Percentiles rank a stretch among this genome's conserved stretches.
These are phyloP conservation scores for Aspergillus oerlinghausenensis DNA, from an alignment of 2,329 filamentous ascomycete species.

Conservation along the genomic window DNA sequence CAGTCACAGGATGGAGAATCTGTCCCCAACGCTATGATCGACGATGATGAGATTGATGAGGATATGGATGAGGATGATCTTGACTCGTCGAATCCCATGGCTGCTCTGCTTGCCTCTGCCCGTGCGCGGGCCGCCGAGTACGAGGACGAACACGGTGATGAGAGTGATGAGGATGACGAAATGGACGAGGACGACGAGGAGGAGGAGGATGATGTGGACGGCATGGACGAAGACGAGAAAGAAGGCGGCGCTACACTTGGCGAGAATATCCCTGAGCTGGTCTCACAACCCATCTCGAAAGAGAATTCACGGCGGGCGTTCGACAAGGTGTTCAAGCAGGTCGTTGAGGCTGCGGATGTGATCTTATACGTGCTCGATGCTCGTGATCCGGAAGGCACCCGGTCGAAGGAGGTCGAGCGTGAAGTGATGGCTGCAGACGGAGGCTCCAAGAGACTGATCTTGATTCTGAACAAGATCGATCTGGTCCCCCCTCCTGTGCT, in stretches of 20 bases:
- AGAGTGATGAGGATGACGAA: slow-evolving; percentile 50
- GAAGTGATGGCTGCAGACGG: slow-evolving; percentile 83
- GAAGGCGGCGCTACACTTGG: slow-evolving; percentile 49
- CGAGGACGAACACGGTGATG: slow-evolving; percentile 43
- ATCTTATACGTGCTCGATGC: slow-evolving; percentile 91
- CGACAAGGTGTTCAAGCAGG: slow-evolving; percentile 93
- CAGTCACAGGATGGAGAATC: slow-evolving; percentile 33
- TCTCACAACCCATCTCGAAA: slow-evolving; percentile 28
- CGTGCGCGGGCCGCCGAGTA: slow-evolving; percentile 43
- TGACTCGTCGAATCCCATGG: slow-evolving; percentile 48
- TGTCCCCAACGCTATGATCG: slow-evolving; percentile 28
- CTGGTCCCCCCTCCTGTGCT: slow-evolving; percentile 77
- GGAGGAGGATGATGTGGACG: slow-evolving; percentile 55
- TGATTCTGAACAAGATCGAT: slow-evolving; percentile 94
- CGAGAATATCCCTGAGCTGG: slow-evolving; percentile 45
- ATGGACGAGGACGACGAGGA: slow-evolving; percentile 46
- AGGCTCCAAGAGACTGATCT: slow-evolving; percentile 80
- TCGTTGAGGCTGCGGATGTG: slow-evolving; percentile 83
- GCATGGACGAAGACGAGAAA: slow-evolving; percentile 53
- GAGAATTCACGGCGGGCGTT: slow-evolving; percentile 78
- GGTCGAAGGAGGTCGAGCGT: slow-evolving; percentile 85
- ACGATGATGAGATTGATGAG: slow-evolving; percentile 52
- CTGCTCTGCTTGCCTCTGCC: slow-evolving; percentile 43
- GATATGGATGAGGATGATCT: slow-evolving; percentile 51
- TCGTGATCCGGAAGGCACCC: slow-evolving; percentile 82